These are phyloP conservation scores for Chlorencoelia australis DNA, from an alignment of 2,329 filamentous ascomycete species.

Conservation along the genomic window DNA sequence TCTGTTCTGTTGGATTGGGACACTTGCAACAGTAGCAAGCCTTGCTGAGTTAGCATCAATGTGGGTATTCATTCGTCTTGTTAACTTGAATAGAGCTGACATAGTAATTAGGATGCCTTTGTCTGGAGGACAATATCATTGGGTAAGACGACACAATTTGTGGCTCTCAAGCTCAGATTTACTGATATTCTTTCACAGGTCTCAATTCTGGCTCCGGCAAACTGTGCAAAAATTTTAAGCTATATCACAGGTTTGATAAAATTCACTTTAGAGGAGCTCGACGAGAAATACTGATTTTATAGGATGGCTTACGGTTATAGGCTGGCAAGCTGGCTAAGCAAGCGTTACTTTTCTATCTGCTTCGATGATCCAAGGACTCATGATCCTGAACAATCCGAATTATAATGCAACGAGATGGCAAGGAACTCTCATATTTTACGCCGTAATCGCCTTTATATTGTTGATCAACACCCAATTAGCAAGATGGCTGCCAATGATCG, in stretches of 20 bases:
- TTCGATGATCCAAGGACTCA: constrained; percentile 35
- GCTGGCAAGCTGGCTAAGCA: constrained; percentile 35
- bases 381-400: constrained; percentile 24
- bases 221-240: constrained; percentile 40
- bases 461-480: constrained; percentile 35
- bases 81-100: background rate
- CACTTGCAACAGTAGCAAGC: constrained; percentile 10
- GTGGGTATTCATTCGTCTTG: constrained; percentile 11
- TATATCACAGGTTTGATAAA: constrained; percentile 36
- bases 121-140: constrained; percentile 47
- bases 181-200: too few relatives aligned
- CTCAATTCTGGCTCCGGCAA: constrained; percentile 38
- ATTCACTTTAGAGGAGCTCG: too few relatives aligned
- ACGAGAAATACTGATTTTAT: constrained; percentile 5
- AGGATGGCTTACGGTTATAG: constrained; percentile 35
- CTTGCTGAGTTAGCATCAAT: constrained; percentile 21
- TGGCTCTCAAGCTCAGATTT: too few relatives aligned
- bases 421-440: constrained; percentile 32
- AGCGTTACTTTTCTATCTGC: constrained; percentile 32
- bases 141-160: too few relatives aligned
- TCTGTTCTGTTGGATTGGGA: constrained; percentile 25
- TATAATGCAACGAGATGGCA: constrained; percentile 32
- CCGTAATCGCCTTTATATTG: constrained; percentile 30
- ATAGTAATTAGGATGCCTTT: constrained; percentile 36
- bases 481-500: constrained; percentile 31